Base-by-base conservation (phyloP, 2,329 filamentous ascomycete genomes). In the Phyllosticta ampelicida region DNA sequence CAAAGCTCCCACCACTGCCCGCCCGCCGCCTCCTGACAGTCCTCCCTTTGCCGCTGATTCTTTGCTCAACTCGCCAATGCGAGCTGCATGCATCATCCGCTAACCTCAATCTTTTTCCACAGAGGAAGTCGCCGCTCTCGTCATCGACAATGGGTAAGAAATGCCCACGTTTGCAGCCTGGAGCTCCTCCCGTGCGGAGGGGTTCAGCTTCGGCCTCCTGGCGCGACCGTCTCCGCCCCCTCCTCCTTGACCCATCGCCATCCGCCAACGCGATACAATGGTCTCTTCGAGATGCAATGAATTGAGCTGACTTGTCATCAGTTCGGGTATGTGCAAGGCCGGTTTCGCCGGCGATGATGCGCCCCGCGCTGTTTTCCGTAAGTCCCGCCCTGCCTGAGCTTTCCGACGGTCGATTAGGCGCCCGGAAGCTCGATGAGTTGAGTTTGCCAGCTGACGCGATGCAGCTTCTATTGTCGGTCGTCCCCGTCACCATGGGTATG, bases 111-210 rank as follows among this genome's bases (percentile, higher is more conserved):
- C 60, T 63, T 60, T 63, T 18, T 65, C 61, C 80, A 78, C 76
- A 97, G 94, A 99, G 86, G 94, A 99, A 90, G 94, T 99, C 80
- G 94, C 94, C 79, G 94, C 94, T 80, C 91, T 99, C 89, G 94
- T 99, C 80, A 97, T 99, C 82, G 94, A 99, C 91, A 99, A 99
- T 97, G 94, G 94, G 94, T 99, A 92, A 89, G 91, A 82, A 79
- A 71, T 68, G 65, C 67, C 36, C 36, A n/a, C 36, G 36, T 44
- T 44, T 44, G 58, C 48, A 63, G 63, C 65, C 62, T 63, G 59
- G 62, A 65, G 68, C 69, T 65, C 69, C 68, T 66, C 66, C 68
- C 69, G 65, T 66, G 71, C 71, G 36, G n/a, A 44, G 70, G 68
- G 69, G 68, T 66, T 66, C 51, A 30, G 51, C 51, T 44, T 44